Percentiles rank a stretch among this genome's conserved stretches.
These are phyloP conservation scores for Geotrichum armillariae DNA, from an alignment of 1,139 yeast genomes.

Conservation along the genomic window DNA sequence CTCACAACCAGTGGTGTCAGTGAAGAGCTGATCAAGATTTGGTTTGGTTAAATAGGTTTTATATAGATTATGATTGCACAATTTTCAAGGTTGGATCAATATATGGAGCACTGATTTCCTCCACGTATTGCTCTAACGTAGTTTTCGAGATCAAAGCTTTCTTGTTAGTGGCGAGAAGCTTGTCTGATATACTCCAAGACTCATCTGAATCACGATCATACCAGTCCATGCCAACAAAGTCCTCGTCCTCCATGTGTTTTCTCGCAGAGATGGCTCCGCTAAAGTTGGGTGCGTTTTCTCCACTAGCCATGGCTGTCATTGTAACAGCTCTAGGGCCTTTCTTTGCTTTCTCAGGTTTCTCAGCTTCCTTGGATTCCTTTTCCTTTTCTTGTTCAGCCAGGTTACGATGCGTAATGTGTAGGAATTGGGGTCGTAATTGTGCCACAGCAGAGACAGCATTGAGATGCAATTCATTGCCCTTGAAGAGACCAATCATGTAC, in stretches of 20 bases:
- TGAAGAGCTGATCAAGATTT: constrained; percentile 94
- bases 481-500: constrained; percentile 54
- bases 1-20: constrained; percentile 97
- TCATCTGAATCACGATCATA: constrained; percentile 43
- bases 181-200: constrained; percentile 39
- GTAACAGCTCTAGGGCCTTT: constrained; percentile 63
- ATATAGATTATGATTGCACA: constrained; percentile 6
- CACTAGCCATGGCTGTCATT: constrained; percentile 71
- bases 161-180: constrained; percentile 31
- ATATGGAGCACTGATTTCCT: constrained; percentile 25
- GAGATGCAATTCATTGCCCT: constrained; percentile 56
- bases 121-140: constrained; percentile 32
- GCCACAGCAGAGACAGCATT: constrained; percentile 66
- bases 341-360: constrained; percentile 46
- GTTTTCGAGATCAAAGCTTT: constrained; percentile 29
- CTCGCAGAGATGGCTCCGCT: constrained; percentile 80
- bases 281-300: constrained; percentile 58
- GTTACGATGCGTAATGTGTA: constrained; percentile 59
- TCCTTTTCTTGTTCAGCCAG: constrained; percentile 38
- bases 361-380: constrained; percentile 32
- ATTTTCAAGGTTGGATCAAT: constrained; percentile 18
- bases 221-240: constrained; percentile 54
- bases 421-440: constrained; percentile 81
- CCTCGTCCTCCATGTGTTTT: constrained; percentile 76
- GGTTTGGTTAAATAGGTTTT: constrained; percentile 74